Base-by-base conservation (phyloP, 352 stramenopile genomes). In the Phytophthora palmivora region DNA sequence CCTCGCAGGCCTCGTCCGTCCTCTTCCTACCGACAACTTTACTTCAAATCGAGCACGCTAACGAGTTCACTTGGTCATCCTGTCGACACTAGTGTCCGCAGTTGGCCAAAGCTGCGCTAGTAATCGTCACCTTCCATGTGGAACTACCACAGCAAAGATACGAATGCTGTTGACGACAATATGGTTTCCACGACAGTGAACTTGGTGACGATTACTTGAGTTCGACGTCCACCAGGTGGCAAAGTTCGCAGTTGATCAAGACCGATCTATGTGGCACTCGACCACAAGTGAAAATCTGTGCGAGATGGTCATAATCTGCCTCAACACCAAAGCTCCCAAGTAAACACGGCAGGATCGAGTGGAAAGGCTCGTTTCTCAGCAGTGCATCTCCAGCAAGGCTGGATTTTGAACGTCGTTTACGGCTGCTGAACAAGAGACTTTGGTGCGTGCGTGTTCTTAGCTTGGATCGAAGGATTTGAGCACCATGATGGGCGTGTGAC, bases 381-480 rank as follows among this genome's bases (percentile, higher is more conserved):
- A n/a, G 52, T 51, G 38, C 61, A 68, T 52, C 59, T 46, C 34
- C 32, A 12, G 47, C 26, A 50, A 58, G 41, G 15, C 63, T 68
- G 63, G 57, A 72, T 72, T 72, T 68, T 72, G 58, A 51, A 43
- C 34, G 44, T 52, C 24, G 63, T 71, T 71, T 71, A 67, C 63
- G 63, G 56, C 56, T 57, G 36, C 32, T 32, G 18, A 18, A 24
- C 46, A 28, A 70, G 54, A 56, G 51, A 58, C 49, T 55, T 47
- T 55, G 50, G 51, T 62, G 43, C 53, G 42, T 46, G 61, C 53
- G 24, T 45, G 41, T 58, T 66, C 49, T 56, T 24, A 42, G 53
- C 42, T 38, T 18, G 34, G 39, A 55, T 38, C 37, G 44, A 58
- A 58, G n/a, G 50, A 54, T 59, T 30, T 50, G 37, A 61, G 45